Base-by-base conservation (phyloP, 805 yeast species). In the Kregervanrija pseudodelftensis region DNA sequence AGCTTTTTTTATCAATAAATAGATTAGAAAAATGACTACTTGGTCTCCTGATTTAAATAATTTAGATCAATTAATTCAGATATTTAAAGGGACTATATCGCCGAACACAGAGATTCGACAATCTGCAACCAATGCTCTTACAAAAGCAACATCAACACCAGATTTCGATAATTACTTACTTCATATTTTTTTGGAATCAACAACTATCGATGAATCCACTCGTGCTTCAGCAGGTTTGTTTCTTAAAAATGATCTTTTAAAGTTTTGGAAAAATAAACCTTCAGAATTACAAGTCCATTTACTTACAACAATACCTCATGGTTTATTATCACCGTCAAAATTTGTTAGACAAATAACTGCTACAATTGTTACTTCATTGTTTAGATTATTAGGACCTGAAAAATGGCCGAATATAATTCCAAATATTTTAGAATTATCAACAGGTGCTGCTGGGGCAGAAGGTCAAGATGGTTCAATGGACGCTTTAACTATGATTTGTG, bases 201-300 rank as follows among this genome's bases (percentile, higher is more conserved):
- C 70, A 14, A 59, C 60, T 10, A 66, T 74, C 9, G 65, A 67
- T n/a, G 63, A 79, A 0, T 79, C 78, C 36, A 72, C 80, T 9
- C 73, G 96, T 42, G 96, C 96, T 1, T 81, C 95, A 0, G 91
- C 97, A 1, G 99, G 98, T 9, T 65, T 90, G 48, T 71, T 81
- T 56, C 73, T 93, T 62, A 91, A 93, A 60, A 91, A 90, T 63
- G 76, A 76, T 49, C 66, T 89, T n/a, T 55, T 77, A 34, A 70
- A 65, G 46, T 59, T 65, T 33, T 60, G 65, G 47, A 53, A 55
- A n/a, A 51, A 42, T 30, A 60, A 57, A 44, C 53, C 55, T 47
- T 55, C 40, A 33, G 64, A 57, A 14, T 46, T 66, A 32, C 66
- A 65, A 43, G 49, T 60, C 4, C 65, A 67, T 42, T 53, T 68